Percentiles rank a stretch among this genome's conserved stretches.
Evolutionary conservation across 2,329 filamentous ascomycete species (phyloP).

Genomic region (Corinectria fuckeliana): DNA sequence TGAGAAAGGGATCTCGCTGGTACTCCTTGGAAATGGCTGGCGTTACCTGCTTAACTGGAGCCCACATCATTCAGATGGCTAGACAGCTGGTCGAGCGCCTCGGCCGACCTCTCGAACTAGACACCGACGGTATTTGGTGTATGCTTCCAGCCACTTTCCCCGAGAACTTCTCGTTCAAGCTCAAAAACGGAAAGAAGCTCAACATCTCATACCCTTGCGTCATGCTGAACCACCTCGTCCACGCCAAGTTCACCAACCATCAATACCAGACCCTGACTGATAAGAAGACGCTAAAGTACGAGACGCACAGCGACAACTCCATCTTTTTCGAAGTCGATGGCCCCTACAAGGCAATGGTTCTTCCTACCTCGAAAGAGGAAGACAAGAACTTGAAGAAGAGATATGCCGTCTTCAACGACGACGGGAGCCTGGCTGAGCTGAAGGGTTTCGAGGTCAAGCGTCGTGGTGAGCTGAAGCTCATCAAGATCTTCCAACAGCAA

Average conservation of each 20-base stretch:
- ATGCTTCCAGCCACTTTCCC: conserved; percentile 96
- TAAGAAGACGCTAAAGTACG: conserved; percentile 81
- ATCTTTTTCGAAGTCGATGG: conserved; percentile 99
- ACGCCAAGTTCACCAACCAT: conserved; percentile 93
- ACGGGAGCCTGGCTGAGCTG: conserved; percentile 91
- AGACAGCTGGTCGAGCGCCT: conserved; percentile 92
- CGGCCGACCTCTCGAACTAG: conserved; percentile 88
- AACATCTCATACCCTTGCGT: conserved; percentile 98
- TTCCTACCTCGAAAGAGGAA: conserved; percentile 97
- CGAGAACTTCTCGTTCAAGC: conserved; percentile 92
- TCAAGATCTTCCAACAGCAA: conserved; percentile 99
- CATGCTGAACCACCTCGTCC: conserved; percentile 98
- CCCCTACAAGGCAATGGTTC: conserved; percentile 95
- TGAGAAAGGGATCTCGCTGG: conserved; percentile 98
- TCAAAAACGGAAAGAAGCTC: conserved; percentile 95
- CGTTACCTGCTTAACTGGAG: conserved; percentile 95
- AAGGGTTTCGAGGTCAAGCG: conserved; percentile 99
- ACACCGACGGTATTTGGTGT: conserved; percentile 99
- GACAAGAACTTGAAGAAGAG: conserved; percentile 99
- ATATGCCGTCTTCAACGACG: conserved; percentile 98
- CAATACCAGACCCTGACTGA: conserved; percentile 94
- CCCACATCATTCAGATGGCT: conserved; percentile 96
- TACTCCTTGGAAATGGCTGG: conserved; percentile 99
- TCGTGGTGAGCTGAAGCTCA: conserved; percentile 96
- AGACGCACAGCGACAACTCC: conserved; percentile 97